Conservation (phyloP, 768 basidiomycete genomes). For the Mycena amicta region DNA sequence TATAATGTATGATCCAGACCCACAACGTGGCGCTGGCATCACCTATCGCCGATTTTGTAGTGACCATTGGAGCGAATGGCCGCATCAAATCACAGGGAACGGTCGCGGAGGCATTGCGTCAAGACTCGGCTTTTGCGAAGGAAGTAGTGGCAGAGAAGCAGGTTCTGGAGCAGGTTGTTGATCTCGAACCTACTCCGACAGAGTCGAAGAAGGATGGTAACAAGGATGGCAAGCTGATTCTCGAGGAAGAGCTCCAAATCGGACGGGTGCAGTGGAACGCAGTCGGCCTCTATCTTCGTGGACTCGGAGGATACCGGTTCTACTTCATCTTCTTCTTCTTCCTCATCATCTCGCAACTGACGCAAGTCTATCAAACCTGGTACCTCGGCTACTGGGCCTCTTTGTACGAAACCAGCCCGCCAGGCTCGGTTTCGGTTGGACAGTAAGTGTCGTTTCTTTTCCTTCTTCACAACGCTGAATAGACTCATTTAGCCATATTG, state of each 20-base stretch:
- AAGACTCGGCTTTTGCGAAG: conserved; percentile 42
- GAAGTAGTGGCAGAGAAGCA: conserved; percentile 48
- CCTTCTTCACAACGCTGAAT: conserved; percentile 14
- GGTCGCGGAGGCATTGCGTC: conserved; percentile 41
- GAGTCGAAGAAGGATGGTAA: conserved; percentile 1
- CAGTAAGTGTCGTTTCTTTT: conserved; percentile 26
- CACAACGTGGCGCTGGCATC: conserved; percentile 50
- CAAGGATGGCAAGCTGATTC: conserved; percentile 44
- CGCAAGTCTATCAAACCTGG: conserved; percentile 23
- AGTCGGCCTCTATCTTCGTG: conserved; percentile 26
- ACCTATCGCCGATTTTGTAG: conserved; percentile 48
- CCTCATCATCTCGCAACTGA: conserved; percentile 9
- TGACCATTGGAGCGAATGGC: conserved; percentile 47
- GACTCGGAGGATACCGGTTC: conserved; percentile 26
- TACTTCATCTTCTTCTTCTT: conserved; percentile 20
- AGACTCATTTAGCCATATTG: conserved; percentile 10
- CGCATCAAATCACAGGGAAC: conserved; percentile 46
- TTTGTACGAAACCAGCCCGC: conserved; percentile 18
- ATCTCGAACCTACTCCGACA: conserved; percentile 4
- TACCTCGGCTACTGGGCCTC: conserved; percentile 30
- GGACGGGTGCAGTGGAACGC: conserved; percentile 46
- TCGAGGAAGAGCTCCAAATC: conserved; percentile 48
- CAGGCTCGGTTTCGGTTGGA: conserved; percentile 21
- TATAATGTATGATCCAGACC: conserved; percentile 33
- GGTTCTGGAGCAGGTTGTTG: conserved; percentile 21